Evolutionary conservation across 192 early-diverging fungal species (phyloP), one percentile per base, ranked within the genome.

Genomic region (Coemansia sp.): DNA sequence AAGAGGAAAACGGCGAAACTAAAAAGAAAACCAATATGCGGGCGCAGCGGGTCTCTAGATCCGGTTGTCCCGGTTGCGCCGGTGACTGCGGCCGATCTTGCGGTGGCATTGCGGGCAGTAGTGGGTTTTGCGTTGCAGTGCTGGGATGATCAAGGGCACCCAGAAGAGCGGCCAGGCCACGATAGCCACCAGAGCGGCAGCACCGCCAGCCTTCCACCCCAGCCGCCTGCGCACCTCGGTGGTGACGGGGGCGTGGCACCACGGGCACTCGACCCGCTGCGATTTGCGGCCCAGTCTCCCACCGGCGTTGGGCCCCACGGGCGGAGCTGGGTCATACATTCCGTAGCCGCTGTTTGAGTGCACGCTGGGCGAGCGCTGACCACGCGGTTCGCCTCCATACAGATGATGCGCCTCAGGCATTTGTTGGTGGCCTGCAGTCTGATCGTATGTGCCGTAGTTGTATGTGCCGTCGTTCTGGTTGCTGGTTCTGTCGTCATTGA

Each of bases 141-240:
- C 66, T 1, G 72, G 65, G 7, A 76, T 28, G 5, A 69, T 14
- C 32, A 76, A 33, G 11, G 72, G 72, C 18, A 76, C 66, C 72
- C 72, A 76, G 67, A 76, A 76, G 53, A 76, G 55, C 24, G 66
- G 72, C 72, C 72, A 76, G 5, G 52, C 61, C 10, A 76, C 43
- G 9, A 50, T 25, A 1, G 65, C 72, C 35, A 65, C 54, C 34
- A 69, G 26, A 3, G 55, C 45, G 7, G 72, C 72, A 1, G 66
- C 64, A 14, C 65, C 61, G 46, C 72, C 61, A 6, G 57, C 48
- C 37, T 68, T 76, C 53, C 42, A 55, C 2, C 72, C 65, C 8
- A 76, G 38, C 6, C 51, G 53, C 19, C 60, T 35, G 33, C 54
- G 56, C 47, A 65, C 34, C 6, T 33, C 26, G 1, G 66, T 69